Percentiles rank a stretch among this genome's conserved stretches.
Conservation (phyloP, 345 rosid species). For the Brassica juncea region DNA sequence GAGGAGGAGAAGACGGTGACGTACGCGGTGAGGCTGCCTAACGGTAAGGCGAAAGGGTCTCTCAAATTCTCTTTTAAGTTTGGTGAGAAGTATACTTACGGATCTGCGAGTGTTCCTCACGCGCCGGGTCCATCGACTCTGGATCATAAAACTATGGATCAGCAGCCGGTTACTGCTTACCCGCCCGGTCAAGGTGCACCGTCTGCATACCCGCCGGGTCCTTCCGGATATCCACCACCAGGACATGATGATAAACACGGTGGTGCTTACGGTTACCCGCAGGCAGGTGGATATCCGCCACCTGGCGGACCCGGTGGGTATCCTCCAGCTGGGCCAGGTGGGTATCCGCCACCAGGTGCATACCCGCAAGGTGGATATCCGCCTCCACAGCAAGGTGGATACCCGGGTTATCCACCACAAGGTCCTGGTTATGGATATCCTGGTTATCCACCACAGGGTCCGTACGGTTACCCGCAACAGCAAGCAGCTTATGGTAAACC, state of each 20-base stretch:
- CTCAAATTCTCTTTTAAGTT: constrained; percentile 38
- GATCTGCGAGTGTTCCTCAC: constrained; percentile 27
- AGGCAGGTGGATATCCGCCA: neutral
- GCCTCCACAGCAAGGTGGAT: constrained; percentile 27
- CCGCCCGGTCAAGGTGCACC: constrained; percentile 40
- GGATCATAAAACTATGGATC: constrained; percentile 32
- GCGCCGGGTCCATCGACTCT: neutral
- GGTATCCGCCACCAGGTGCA: constrained; percentile 33
- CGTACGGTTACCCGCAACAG: constrained; percentile 39
- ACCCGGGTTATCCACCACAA: constrained; percentile 37
- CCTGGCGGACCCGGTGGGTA: neutral
- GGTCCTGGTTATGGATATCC: constrained; percentile 27
- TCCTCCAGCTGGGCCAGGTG: constrained; percentile 25
- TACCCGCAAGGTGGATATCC: constrained; percentile 39
- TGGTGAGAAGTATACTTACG: constrained; percentile 35
- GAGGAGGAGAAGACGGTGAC: constrained; percentile 40
- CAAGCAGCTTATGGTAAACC: constrained; percentile 34
- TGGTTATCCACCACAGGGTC: constrained; percentile 40
- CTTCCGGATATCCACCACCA: constrained; percentile 34
- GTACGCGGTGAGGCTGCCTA: constrained; percentile 37
- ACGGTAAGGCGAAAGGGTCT: constrained; percentile 40
- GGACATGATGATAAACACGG: constrained; percentile 40
- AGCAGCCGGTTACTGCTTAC: constrained; percentile 38
- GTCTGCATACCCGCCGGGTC: constrained; percentile 36
- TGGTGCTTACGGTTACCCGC: constrained; percentile 27